phyloP scores from a whole-genome alignment of 805 yeast species.

The Barnettozyma populi region DNA sequence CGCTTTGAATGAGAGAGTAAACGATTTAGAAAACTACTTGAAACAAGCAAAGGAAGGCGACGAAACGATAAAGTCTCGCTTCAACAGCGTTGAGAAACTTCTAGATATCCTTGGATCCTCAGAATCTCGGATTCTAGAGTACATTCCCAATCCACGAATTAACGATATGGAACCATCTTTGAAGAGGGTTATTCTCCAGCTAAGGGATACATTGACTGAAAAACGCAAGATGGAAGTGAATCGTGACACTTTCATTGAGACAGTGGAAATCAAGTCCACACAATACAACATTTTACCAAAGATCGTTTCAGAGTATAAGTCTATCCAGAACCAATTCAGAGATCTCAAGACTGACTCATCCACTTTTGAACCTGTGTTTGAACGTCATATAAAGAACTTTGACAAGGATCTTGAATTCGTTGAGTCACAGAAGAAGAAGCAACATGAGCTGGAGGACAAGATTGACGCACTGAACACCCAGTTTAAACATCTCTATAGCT shows the following conservation, averaged over 20 bases:
- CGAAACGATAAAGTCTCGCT: conserved; percentile 40
- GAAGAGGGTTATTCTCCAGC: conserved; percentile 30
- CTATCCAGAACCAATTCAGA: conserved; percentile 15
- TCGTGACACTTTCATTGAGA: conserved; percentile 36
- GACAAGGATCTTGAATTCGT: conserved; percentile 45
- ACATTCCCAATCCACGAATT: conserved; percentile 29
- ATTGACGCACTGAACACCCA: conserved; percentile 31
- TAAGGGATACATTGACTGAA: conserved; percentile 25
- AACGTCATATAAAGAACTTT: conserved; percentile 41
- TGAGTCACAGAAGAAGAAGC: conserved; percentile 34
- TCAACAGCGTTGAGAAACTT: conserved; percentile 41
- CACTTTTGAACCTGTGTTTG: conserved; percentile 37
- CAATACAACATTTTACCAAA: conserved; percentile 47
- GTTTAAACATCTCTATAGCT: conserved; percentile 20
- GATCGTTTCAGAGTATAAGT: conserved; percentile 43
- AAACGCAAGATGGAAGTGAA: conserved; percentile 33
- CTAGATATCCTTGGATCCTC: conserved; percentile 40
- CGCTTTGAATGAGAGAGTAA: conserved; percentile 34
- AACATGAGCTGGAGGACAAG: conserved; percentile 33
- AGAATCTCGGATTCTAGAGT: conserved; percentile 22
- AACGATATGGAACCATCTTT: conserved; percentile 30
- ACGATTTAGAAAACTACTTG: conserved; percentile 43
- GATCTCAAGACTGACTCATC: conserved; percentile 23
- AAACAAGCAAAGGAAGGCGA: conserved; percentile 61
- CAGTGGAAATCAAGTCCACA: conserved; percentile 39